These are phyloP conservation scores for Trametes meyenii DNA, from an alignment of 768 basidiomycete genomes.

Conservation along the genomic window DNA sequence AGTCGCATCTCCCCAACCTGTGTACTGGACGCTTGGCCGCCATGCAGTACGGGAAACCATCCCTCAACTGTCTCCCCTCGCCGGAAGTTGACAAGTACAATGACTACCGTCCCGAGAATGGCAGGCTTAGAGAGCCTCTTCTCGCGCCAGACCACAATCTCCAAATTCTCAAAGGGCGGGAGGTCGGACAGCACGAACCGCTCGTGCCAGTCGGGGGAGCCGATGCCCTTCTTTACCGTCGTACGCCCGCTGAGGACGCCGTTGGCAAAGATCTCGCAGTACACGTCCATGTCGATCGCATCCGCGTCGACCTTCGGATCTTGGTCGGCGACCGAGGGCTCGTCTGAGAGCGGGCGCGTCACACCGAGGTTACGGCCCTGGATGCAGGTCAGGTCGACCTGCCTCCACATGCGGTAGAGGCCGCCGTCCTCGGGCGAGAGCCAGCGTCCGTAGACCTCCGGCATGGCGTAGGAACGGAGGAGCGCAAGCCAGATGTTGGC, in stretches of 20 bases:
- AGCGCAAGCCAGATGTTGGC: slow-evolving; percentile 80
- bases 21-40: slow-evolving; percentile 48
- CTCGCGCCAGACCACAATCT: slow-evolving; percentile 70
- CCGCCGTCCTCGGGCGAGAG: slow-evolving; percentile 63
- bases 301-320: slow-evolving; percentile 39
- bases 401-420: slow-evolving; percentile 86
- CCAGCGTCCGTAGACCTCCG: slow-evolving; percentile 74
- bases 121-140: slow-evolving; percentile 61
- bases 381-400: slow-evolving; percentile 70
- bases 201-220: slow-evolving; percentile 83
- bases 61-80: slow-evolving; percentile 78
- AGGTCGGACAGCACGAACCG: slow-evolving; percentile 72
- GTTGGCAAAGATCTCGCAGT: slow-evolving; percentile 79
- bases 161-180: slow-evolving; percentile 75
- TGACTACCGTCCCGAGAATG: slow-evolving; percentile 60
- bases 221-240: slow-evolving; percentile 66
- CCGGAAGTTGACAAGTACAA: slow-evolving; percentile 71
- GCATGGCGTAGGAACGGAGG: slow-evolving; percentile 76
- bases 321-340: slow-evolving; percentile 32
- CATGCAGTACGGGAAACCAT: slow-evolving; percentile 75
- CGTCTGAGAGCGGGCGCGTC: slow-evolving; percentile 39
- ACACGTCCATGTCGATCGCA: slow-evolving; percentile 67
- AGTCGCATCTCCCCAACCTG: slow-evolving; percentile 79
- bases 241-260: slow-evolving; percentile 71
- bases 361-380: slow-evolving; percentile 76